Conservation (phyloP, 73 alveolate genomes). For the Tetrahymena thermophila region DNA sequence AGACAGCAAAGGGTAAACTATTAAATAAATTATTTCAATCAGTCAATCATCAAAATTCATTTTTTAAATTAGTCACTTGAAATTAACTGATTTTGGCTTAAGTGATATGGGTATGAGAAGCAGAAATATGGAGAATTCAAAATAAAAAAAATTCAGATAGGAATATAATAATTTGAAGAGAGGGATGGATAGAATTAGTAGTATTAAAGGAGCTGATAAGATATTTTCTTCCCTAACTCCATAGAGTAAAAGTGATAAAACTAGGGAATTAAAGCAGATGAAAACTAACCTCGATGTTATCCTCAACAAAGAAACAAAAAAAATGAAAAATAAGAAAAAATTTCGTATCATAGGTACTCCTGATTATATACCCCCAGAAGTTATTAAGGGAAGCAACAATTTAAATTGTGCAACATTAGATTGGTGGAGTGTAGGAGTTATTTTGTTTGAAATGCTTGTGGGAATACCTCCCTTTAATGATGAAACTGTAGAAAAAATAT, state of each 20-base stretch:
- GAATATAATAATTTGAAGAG: neutral
- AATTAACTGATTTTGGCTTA: slow-evolving; percentile 72
- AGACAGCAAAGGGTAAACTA: slow-evolving; percentile 54
- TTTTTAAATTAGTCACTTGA: slow-evolving; percentile 10
- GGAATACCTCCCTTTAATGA: slow-evolving; percentile 49
- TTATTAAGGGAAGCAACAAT: slow-evolving; percentile 14
- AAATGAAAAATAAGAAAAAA: neutral
- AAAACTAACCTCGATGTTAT: neutral
- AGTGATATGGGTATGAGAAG: slow-evolving; percentile 56
- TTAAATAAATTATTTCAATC: neutral
- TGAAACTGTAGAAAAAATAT: slow-evolving; percentile 41
- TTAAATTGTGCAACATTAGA: slow-evolving; percentile 22
- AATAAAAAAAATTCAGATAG: neutral
- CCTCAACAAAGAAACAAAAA: neutral
- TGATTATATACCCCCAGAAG: slow-evolving; percentile 50
- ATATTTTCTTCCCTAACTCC: neutral
- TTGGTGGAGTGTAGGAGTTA: slow-evolving; percentile 40
- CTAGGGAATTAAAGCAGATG: neutral
- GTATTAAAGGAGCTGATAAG: neutral
- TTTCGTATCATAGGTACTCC: slow-evolving; percentile 43
- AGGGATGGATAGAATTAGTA: neutral
- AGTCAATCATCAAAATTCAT: neutral
- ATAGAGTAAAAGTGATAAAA: neutral
- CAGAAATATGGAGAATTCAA: neutral
- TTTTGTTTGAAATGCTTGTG: slow-evolving; percentile 34